Percentiles rank a stretch among this genome's conserved stretches.
phyloP scores from a whole-genome alignment of 108 stramenopile species.

The Cyclotella baltica region DNA sequence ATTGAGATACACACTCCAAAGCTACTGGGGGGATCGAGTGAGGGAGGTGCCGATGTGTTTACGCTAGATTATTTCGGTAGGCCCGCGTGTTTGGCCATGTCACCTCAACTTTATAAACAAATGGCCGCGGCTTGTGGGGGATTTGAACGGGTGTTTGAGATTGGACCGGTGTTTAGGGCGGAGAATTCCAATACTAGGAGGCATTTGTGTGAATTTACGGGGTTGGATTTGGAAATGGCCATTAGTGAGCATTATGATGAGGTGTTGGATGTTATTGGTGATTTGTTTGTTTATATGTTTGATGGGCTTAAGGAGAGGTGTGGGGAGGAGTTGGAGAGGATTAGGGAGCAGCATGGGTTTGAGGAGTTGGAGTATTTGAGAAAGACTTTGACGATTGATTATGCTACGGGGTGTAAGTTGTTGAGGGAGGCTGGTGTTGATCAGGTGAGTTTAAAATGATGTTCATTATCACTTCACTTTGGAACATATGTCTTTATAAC shows the following conservation, averaged over 20 bases:
- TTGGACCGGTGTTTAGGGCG: constrained; percentile 99
- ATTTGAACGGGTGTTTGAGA: constrained; percentile 98
- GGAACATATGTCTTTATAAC: too few species aligned
- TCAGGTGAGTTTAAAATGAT: constrained; percentile 57
- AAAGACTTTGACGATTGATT: constrained; percentile 94
- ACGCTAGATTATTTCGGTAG: constrained; percentile 96
- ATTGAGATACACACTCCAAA: constrained; percentile 98
- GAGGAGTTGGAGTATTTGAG: constrained; percentile 93
- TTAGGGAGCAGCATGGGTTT: constrained; percentile 96
- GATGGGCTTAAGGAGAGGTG: constrained; percentile 92
- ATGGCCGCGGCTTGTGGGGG: constrained; percentile 98
- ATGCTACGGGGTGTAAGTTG: constrained; percentile 90
- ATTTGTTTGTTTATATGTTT: constrained; percentile 98
- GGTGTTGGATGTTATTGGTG: constrained; percentile 95
- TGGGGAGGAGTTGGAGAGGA: constrained; percentile 88
- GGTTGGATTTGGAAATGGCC: constrained; percentile 98
- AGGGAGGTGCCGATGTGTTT: constrained; percentile 98
- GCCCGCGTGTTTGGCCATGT: constrained; percentile 96
- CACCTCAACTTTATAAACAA: constrained; percentile 99
- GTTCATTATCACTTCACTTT: too few species aligned
- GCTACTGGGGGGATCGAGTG: constrained; percentile 96
- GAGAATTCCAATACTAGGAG: constrained; percentile 98
- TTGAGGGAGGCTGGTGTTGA: constrained; percentile 86
- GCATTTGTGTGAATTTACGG: constrained; percentile 99
- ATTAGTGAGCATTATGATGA: constrained; percentile 99